Evolutionary conservation across 2,329 filamentous ascomycete species (phyloP).

Genomic region (Mariannaea elegans): DNA sequence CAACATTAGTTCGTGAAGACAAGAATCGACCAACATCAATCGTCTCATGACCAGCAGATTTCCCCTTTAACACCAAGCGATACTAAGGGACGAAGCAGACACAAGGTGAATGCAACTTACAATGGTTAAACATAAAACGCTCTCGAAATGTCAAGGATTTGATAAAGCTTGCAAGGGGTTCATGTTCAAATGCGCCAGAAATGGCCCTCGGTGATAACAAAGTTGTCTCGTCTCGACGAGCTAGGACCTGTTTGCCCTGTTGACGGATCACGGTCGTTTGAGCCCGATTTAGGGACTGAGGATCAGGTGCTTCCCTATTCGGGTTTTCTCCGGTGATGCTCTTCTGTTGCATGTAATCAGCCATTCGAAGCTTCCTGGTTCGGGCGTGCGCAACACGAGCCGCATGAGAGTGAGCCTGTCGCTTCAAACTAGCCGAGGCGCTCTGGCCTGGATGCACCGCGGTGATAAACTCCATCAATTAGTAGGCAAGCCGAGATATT

Average conservation of each 20-base stretch:
- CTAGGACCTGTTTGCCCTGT: neutral
- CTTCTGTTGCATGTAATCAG: neutral
- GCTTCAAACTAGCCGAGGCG: constrained; percentile 5
- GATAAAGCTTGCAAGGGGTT: constrained; percentile 25
- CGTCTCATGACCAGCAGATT: neutral
- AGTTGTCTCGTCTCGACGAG: neutral
- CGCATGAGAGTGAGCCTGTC: constrained; percentile 23
- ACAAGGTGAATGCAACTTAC: constrained; percentile 2
- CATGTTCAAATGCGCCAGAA: constrained; percentile 19
- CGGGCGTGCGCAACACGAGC: constrained; percentile 24
- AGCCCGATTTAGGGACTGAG: neutral
- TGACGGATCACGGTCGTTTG: no score
- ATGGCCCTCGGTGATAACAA: neutral
- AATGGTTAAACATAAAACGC: constrained; percentile 24
- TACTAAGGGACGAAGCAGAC: neutral
- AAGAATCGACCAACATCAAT: neutral
- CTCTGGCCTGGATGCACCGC: constrained; percentile 5
- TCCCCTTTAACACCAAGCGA: neutral
- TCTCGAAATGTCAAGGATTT: constrained; percentile 10
- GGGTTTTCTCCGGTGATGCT: neutral
- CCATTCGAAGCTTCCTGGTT: constrained; percentile 10
- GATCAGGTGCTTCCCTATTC: neutral
- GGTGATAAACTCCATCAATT: constrained; percentile 17
- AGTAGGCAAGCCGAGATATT: no score
- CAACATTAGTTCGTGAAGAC: neutral